Evolutionary conservation across 495 filamentous ascomycete species (phyloP), one percentile per base, ranked within the genome.

Genomic region (Durotheca rogersii): DNA sequence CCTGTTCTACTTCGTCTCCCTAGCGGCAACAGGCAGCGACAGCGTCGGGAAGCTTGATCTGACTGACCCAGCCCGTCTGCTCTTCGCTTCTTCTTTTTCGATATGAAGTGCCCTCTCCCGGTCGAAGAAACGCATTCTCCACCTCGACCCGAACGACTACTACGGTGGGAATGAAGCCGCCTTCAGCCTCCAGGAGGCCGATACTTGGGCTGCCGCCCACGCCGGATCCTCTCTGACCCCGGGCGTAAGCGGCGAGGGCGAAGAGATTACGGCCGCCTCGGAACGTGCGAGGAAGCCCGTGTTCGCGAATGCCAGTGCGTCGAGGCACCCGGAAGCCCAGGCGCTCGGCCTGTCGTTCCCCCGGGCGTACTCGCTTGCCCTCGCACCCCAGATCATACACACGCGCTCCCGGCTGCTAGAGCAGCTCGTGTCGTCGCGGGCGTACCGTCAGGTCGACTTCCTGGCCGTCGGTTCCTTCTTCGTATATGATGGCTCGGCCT

Each of bases 381-480:
- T 98, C 6, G 82, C 90, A 16, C 93, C 93, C 7, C 86, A 95
- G 45, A 70, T 96, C 25, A 84, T 97, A 18, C 94, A 96, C 65
- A 81, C 88, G 34, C 84, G 84, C 34, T 93, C 89, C 12, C 72
- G 79, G 53, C 74, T 96, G 15, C 72, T 97, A 2, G 76, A 81
- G 4, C 76, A 83, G 49, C 78, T 98, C 29, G 84, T 97, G 30
- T 89, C 90, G 2, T 96, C 92, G 1, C 86, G 86, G 52, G 85
- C 94, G 42, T 88, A 94, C 53, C 81, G 81, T 23, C 88, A 95
- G 67, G 78, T 98, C 48, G 91, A 96, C 55, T 98, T 96, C 67
- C 82, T 91, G 51, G 90, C 93, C 4, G 86, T 97, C 5, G 94
- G 94, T 21, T 92, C 87, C 47, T 97, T 90, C 87, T 97, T 85